phyloP scores from a whole-genome alignment of 176 grass and related monocot genomes.

The Phoenix roebelenii region DNA sequence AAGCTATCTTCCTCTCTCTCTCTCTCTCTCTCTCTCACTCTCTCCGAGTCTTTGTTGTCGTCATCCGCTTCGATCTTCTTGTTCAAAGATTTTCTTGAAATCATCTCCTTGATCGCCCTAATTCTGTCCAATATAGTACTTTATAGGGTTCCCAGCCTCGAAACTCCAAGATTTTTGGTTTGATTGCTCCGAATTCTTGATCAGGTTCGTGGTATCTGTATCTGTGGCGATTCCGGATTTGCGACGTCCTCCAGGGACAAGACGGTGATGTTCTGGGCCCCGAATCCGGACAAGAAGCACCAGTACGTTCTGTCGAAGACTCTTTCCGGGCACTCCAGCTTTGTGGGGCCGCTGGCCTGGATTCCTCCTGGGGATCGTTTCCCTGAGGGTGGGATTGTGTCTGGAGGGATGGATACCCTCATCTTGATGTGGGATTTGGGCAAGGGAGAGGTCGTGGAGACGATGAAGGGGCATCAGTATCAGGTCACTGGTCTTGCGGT shows the following conservation, averaged over 20 bases:
- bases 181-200: constrained; percentile 2
- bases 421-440: constrained; percentile 65
- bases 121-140: no score
- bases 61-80: no score
- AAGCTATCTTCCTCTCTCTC: constrained; percentile 4
- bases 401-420: constrained; percentile 85
- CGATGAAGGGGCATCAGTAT: constrained; percentile 69
- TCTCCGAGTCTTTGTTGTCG: not conserved
- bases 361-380: constrained; percentile 54
- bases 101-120: no score
- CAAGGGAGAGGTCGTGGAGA: constrained; percentile 54
- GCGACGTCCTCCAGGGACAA: constrained; percentile 83
- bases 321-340: constrained; percentile 70
- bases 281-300: constrained; percentile 36
- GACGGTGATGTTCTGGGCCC: constrained; percentile 63
- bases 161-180: not conserved
- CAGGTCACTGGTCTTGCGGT: constrained; percentile 82
- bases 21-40: not conserved
- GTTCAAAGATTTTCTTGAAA: no score
- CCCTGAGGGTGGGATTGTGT: constrained; percentile 73
- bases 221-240: constrained; percentile 71
- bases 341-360: constrained; percentile 86
- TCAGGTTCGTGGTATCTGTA: constrained; percentile 82
- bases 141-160: no score
- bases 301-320: constrained; percentile 66